These are phyloP conservation scores for Dendrobium officinale DNA, from an alignment of 106 monocot genomes.

Conservation along the genomic window DNA sequence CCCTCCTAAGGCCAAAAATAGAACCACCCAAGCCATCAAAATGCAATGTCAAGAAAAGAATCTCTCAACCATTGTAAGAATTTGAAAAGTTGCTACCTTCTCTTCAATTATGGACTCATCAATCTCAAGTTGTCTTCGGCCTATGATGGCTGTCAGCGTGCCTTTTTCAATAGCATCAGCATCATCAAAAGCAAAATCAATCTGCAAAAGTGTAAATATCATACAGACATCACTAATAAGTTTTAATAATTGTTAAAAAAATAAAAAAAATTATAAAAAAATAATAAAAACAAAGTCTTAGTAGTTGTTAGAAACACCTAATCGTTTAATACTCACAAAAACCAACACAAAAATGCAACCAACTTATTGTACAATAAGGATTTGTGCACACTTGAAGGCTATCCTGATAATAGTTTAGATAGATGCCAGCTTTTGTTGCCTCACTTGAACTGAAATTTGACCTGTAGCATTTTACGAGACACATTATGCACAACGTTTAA, in stretches of 20 bases:
- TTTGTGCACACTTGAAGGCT: constrained; percentile 45
- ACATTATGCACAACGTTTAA: too few species aligned
- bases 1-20: too few species aligned
- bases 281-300: too few species aligned
- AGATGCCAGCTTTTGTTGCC: constrained; percentile 58
- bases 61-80: too few species aligned
- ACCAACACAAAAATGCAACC: constrained; percentile 17
- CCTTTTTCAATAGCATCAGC: constrained; percentile 70
- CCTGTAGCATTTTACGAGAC: constrained; percentile 22
- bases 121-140: constrained; percentile 47
- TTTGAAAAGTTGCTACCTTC: constrained; percentile 28
- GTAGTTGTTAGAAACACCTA: too few species aligned
- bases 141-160: constrained; percentile 46
- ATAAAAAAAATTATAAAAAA: too few species aligned
- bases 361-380: constrained; percentile 15
- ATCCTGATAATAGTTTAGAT: constrained; percentile 40
- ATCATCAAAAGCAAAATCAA: constrained; percentile 80
- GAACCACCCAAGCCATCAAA: too few species aligned
- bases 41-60: too few species aligned
- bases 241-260: too few species aligned
- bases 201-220: constrained; percentile 19
- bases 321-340: constrained; percentile 16
- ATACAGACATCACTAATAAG: too few species aligned
- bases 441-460: constrained; percentile 65
- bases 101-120: constrained; percentile 61